These are phyloP conservation scores for Pleurotus cornucopiae DNA, from an alignment of 768 basidiomycete species.

Conservation along the genomic window DNA sequence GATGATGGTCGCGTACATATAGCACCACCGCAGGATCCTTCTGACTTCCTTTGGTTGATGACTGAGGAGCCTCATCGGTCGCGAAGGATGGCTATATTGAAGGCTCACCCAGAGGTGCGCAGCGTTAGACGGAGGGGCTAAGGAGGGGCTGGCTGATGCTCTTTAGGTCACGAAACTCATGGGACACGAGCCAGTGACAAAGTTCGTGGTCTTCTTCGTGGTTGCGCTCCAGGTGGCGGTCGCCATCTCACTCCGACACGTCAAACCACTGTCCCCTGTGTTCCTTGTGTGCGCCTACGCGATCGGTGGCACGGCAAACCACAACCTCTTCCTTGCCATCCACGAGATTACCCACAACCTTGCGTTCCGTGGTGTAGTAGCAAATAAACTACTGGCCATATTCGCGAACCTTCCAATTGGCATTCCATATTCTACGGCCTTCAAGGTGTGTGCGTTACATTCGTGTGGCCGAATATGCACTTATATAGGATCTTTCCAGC, in stretches of 20 bases:
- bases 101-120: constrained; percentile 86
- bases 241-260: constrained; percentile 64
- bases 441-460: constrained; percentile 58
- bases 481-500: constrained; percentile 31
- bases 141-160: not conserved
- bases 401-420: constrained; percentile 93
- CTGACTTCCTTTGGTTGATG: constrained; percentile 94
- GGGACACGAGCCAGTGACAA: constrained; percentile 91
- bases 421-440: constrained; percentile 90
- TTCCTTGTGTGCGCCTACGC: constrained; percentile 80
- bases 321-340: constrained; percentile 96
- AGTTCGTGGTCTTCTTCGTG: constrained; percentile 83
- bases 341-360: constrained; percentile 99
- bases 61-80: constrained; percentile 96
- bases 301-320: constrained; percentile 93
- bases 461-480: too few relatives aligned
- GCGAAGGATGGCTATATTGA: constrained; percentile 84
- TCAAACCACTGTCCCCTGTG: constrained; percentile 59
- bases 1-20: constrained; percentile 38
- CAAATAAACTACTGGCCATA: constrained; percentile 86
- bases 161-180: constrained; percentile 88
- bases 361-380: constrained; percentile 76
- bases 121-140: too few relatives aligned
- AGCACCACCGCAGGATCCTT: constrained; percentile 66
- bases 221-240: constrained; percentile 68